These are phyloP conservation scores for Phytophthora pseudosyringae DNA, from an alignment of 352 stramenopile genomes.

Conservation along the genomic window DNA sequence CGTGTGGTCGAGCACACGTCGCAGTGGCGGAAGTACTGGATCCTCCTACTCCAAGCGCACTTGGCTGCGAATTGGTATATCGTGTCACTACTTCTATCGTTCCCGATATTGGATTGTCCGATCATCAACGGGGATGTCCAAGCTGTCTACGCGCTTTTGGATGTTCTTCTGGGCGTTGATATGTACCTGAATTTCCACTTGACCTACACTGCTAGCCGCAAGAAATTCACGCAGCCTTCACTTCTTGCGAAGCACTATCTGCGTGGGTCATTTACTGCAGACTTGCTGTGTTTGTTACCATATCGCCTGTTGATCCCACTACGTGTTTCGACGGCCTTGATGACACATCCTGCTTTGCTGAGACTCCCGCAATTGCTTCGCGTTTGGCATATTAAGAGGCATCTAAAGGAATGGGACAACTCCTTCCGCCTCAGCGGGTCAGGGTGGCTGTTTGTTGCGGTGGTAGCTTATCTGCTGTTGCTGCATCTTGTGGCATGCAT, in stretches of 20 bases:
- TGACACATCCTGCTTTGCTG: constrained; percentile 28
- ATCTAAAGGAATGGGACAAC: constrained; percentile 46
- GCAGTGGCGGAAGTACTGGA: constrained; percentile 44
- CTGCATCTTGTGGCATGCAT: constrained; percentile 42
- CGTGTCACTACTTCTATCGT: constrained; percentile 47
- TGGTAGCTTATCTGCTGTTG: constrained; percentile 26
- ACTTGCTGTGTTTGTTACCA: constrained; percentile 53
- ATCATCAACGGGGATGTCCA: constrained; percentile 19
- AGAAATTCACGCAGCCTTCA: constrained; percentile 33
- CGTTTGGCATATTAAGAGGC: constrained; percentile 40
- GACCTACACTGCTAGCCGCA: constrained; percentile 26
- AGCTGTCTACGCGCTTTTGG: constrained; percentile 30
- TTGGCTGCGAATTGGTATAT: constrained; percentile 49
- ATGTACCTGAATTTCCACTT: constrained; percentile 64
- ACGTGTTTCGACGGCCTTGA: neutral
- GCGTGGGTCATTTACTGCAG: constrained; percentile 29
- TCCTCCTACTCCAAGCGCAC: constrained; percentile 47
- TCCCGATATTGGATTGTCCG: constrained; percentile 37
- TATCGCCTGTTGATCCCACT: constrained; percentile 40
- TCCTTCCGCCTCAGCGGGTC: constrained; percentile 24
- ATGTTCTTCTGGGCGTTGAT: constrained; percentile 48
- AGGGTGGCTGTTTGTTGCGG: constrained; percentile 12
- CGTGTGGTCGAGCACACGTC: constrained; percentile 40
- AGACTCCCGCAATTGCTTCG: constrained; percentile 44
- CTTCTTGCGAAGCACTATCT: constrained; percentile 41